Evolutionary conservation across 352 stramenopile genomes (phyloP), one percentile per base, ranked within the genome.

Genomic region (Globisporangium nagaii): DNA sequence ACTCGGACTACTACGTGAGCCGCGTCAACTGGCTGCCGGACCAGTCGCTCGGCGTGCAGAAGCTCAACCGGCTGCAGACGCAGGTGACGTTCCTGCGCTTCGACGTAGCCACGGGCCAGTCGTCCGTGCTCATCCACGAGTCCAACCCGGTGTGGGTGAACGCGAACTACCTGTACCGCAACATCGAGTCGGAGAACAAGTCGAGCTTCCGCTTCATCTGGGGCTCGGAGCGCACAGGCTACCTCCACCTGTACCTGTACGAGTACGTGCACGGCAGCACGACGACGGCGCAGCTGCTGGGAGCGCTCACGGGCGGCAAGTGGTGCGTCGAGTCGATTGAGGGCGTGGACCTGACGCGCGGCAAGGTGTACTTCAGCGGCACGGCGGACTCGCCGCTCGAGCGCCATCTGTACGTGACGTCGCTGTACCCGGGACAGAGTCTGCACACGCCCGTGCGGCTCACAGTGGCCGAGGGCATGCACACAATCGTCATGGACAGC

Each of bases 221-320:
- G 89, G 91, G 80, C 11, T 97, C 86, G 1, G 95, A 99, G 73
- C 71, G 93, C 39, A 85, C 73, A 27, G 95, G 95, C n/a, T 98
- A 86, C 62, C 95, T 91, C 75, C 95, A 98, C 55, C 65, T 99
- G 42, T 98, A 99, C 71, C 67, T 98, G 50, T 98, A 98, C 68
- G 94, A 95, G 54, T 98, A 87, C 59, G 66, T 62, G 32, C 55
- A 75, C 28, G 57, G 66, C n/a, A n/a, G n/a, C 22, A 65, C 68
- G 3, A 46, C 54, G 1, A 63, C 48, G 27, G 68, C 76, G 8
- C 65, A 76, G 31, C 56, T 84, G 8, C 48, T 94, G 27, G 78
- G 74, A 1, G 61, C 81, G 32, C 64, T 94, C 24, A 94, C 84
- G 34, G 70, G 65, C 28, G 84, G 83, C 27, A 54, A 74, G 10